These are phyloP conservation scores for Aureobasidium sp. DNA, from an alignment of 2,329 filamentous ascomycete genomes.

Conservation along the genomic window DNA sequence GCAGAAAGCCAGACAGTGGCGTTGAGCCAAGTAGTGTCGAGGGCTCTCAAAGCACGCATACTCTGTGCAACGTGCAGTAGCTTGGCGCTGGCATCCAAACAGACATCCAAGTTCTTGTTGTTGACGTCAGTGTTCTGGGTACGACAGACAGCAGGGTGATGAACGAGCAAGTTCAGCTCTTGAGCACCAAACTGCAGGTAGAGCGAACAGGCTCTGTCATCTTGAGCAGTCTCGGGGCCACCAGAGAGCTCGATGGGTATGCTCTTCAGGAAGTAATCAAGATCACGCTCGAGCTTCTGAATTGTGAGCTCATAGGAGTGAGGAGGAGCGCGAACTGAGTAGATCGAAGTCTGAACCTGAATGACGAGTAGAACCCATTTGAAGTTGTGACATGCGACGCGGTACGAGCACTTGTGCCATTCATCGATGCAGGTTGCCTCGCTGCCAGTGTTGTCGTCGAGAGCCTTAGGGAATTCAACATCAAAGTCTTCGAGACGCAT, in stretches of 20 bases:
- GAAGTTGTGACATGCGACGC: conserved; percentile 56
- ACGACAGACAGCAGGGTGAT: conserved; percentile 44
- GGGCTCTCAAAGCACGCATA: conserved; percentile 54
- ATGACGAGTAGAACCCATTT: conserved; percentile 59
- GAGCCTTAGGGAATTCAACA: conserved; percentile 62
- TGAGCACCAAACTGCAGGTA: conserved; percentile 42
- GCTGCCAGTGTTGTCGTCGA: conserved; percentile 61
- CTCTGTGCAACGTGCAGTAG: conserved; percentile 53
- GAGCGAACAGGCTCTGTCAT: conserved; percentile 39
- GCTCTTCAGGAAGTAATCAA: conserved; percentile 53
- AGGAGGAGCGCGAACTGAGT: conserved; percentile 56
- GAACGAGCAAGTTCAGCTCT: conserved; percentile 41
- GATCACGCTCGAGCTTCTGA: conserved; percentile 54
- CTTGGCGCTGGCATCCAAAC: conserved; percentile 55
- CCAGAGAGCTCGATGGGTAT: conserved; percentile 54
- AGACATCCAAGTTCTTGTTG: conserved; percentile 45
- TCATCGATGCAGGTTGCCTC: conserved; percentile 38
- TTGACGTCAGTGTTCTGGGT: conserved; percentile 51
- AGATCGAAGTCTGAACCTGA: conserved; percentile 69
- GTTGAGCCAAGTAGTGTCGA: conserved; percentile 74
- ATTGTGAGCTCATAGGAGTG: conserved; percentile 57
- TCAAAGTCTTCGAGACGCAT: conserved; percentile 69
- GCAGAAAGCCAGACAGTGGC: conserved; percentile 63
- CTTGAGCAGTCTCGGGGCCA: conserved; percentile 33
- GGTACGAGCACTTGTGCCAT: conserved; percentile 54